phyloP scores from a whole-genome alignment of 495 filamentous ascomycete species.

The Daldinia grandis region DNA sequence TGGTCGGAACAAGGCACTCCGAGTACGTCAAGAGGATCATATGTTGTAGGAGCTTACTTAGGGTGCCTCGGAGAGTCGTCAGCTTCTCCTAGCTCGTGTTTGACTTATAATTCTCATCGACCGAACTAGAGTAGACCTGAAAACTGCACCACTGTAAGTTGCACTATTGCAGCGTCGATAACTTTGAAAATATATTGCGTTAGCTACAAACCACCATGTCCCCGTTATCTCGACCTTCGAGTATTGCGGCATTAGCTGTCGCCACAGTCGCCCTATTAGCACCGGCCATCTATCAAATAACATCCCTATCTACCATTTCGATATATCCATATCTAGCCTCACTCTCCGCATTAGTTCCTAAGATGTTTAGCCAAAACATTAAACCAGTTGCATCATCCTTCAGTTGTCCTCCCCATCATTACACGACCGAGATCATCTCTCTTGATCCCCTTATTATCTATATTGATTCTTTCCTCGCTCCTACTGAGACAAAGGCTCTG shows the following conservation, averaged over 20 bases:
- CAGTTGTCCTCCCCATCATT: slow-evolving; percentile 48
- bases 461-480: slow-evolving; percentile 53
- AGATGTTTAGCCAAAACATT: not conserved
- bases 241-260: slow-evolving; percentile 4
- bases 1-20: slow-evolving; percentile 35
- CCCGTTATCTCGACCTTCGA: slow-evolving; percentile 5
- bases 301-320: slow-evolving; percentile 1
- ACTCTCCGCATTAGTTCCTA: slow-evolving; percentile 4
- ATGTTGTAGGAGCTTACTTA: slow-evolving; percentile 9
- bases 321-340: slow-evolving; percentile 11
- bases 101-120: not conserved
- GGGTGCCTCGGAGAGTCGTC: not conserved
- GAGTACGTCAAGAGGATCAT: slow-evolving; percentile 18
- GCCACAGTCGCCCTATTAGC: slow-evolving; percentile 6
- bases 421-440: slow-evolving; percentile 55
- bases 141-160: not conserved
- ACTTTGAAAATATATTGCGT: not conserved
- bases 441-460: slow-evolving; percentile 58
- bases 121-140: not conserved
- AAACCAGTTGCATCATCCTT: slow-evolving; percentile 8
- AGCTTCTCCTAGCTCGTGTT: not conserved
- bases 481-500: slow-evolving; percentile 49
- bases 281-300: slow-evolving; percentile 18
- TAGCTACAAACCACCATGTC: slow-evolving; percentile 12
- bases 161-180: not conserved